Base-by-base conservation (phyloP, 2,329 filamentous ascomycete species). In the Xylaria sp. region DNA sequence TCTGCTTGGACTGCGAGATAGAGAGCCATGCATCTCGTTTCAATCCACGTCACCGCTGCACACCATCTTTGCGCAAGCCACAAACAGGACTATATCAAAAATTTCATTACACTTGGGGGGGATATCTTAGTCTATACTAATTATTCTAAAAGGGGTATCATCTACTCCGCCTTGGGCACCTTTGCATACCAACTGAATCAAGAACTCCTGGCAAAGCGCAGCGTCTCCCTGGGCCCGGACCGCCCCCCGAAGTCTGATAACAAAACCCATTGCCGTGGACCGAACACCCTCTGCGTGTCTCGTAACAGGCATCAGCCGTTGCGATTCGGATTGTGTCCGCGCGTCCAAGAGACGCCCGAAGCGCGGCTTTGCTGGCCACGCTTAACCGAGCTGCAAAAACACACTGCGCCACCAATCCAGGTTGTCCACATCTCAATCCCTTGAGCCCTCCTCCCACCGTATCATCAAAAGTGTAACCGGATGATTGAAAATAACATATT, bases 401-500 rank as follows among this genome's bases (percentile, higher is more conserved):
- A 40, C n/a, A 53, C 40, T 48, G 39, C 52, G 39, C 41, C 26
- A 59, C 55, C 58, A 61, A 61, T 61, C 58, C 50, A 56, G 44
- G 38, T 34, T 13, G 20, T 54, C 52, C 52, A 56, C 58, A 56
- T 54, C 29, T 34, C 52, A 57, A 51, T 38, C 24, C 24, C 26
- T 43, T 37, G 20, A 17, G 16, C 48, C 48, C 49, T 56, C 51
- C 39, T 40, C 43, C 51, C 13, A 58, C 48, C 39, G 37, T 39
- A 50, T 64, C 49, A 67, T 48, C 70, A 75, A 62, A 89, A 88
- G 59, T 83, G 79, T 65, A 89, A 71, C 59, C 85, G 78, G 34
- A 88, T 82, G 63, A 89, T 88, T 42, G 83, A 85, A 72, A 89
- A 88, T 51, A 89, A 71, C 86, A 89, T 89, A 68, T 88, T 89